Conservation (phyloP, 2,329 filamentous ascomycete species). For the Aureobasidium mangrovei region DNA sequence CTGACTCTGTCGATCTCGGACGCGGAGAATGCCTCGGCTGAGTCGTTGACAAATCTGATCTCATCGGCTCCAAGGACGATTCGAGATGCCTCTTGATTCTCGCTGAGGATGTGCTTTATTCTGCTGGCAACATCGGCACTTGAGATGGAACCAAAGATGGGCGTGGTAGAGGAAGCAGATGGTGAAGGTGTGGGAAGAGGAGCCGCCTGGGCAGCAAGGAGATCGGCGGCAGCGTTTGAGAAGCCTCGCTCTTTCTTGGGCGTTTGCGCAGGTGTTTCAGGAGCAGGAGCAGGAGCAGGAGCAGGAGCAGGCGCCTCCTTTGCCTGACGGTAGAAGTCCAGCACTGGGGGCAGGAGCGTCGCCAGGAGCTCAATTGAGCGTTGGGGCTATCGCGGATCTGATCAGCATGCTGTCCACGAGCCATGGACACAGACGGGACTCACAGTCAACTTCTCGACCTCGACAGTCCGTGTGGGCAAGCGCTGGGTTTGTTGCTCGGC, state of each 20-base stretch:
- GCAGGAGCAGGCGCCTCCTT: conserved; percentile 29
- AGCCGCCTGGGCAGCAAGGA: conserved; percentile 17
- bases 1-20: conserved; percentile 39
- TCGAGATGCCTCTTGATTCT: conserved; percentile 43
- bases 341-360: conserved; percentile 37
- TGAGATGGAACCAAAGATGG: conserved; percentile 49
- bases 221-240: conserved; percentile 14
- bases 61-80: conserved; percentile 43
- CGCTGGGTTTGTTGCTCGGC: neutral
- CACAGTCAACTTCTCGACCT: conserved; percentile 34
- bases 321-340: conserved; percentile 41
- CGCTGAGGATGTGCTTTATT: conserved; percentile 40
- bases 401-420: conserved; percentile 12
- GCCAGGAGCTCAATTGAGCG: conserved; percentile 40
- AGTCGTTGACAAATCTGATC: conserved; percentile 38
- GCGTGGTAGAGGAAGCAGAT: conserved; percentile 21
- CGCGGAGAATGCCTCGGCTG: conserved; percentile 27
- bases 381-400: conserved; percentile 26
- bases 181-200: conserved; percentile 14
- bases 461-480: conserved; percentile 23
- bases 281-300: conserved; percentile 4
- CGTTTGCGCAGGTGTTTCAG: conserved; percentile 8
- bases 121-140: conserved; percentile 42
- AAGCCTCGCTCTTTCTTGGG: conserved; percentile 14
- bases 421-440: conserved; percentile 8